Percentiles rank a stretch among this genome's conserved stretches.
Conservation (phyloP, 148 eudicot species). For the Rhododendron simsii region DNA sequence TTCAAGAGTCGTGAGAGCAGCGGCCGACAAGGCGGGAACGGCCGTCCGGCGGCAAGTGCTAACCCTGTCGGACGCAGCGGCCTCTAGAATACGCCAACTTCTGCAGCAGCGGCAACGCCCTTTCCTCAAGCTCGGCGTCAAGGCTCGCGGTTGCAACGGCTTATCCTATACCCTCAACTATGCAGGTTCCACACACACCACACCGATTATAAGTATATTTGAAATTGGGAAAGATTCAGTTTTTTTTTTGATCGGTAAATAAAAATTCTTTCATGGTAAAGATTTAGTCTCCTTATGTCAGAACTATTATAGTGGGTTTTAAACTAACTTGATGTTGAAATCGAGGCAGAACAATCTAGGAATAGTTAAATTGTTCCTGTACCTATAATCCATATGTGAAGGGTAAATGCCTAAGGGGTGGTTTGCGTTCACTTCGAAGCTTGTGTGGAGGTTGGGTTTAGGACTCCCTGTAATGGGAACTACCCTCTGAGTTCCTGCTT, state of each 20-base stretch:
- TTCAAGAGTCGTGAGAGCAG: constrained; percentile 27
- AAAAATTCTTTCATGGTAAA: neutral
- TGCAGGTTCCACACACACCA: neutral
- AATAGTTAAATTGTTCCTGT: neutral
- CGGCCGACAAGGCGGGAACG: constrained; percentile 36
- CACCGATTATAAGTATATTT: neutral
- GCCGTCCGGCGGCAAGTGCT: constrained; percentile 59
- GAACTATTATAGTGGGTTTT: neutral
- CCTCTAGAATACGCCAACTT: constrained; percentile 49
- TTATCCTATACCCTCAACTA: constrained; percentile 27
- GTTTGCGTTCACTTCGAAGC: neutral
- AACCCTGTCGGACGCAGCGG: constrained; percentile 59
- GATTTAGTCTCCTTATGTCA: neutral
- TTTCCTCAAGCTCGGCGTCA: constrained; percentile 12
- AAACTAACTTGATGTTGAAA: neutral
- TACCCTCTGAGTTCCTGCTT: no score
- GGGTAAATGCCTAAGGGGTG: neutral
- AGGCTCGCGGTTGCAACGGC: constrained; percentile 20
- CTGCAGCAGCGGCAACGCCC: constrained; percentile 20
- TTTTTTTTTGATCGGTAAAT: no score
- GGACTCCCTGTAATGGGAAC: no score
- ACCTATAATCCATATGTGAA: neutral
- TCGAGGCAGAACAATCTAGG: neutral
- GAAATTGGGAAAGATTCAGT: neutral
- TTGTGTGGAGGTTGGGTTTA: neutral